A percentile compares a stretch with the other conserved stretches of the same genome.
Evolutionary conservation across 495 filamentous ascomycete species (phyloP).

Genomic region (Tirmania nivea): DNA sequence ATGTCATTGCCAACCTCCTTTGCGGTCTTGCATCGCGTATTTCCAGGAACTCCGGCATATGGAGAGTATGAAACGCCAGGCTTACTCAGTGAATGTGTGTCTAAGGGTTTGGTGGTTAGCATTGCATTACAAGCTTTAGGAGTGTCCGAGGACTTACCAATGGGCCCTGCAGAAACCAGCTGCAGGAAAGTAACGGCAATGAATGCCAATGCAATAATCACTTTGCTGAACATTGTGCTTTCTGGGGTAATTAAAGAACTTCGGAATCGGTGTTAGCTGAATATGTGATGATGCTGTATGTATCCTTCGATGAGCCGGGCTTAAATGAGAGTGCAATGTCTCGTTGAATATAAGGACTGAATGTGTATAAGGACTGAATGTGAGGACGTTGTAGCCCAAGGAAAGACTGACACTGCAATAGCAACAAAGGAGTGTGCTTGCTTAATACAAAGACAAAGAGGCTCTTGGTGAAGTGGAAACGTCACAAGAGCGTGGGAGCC

Average conservation of each 20-base stretch:
- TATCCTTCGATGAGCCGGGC: no score
- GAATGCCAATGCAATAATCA: background rate
- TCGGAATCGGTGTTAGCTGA: background rate
- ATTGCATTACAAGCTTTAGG: background rate
- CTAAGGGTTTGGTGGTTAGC: background rate
- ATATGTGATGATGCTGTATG: background rate
- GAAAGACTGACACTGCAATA: no score
- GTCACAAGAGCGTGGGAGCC: no score
- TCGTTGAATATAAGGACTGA: no score
- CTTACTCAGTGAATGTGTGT: slow-evolving; percentile 1
- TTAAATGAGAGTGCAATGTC: no score
- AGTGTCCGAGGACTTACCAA: background rate
- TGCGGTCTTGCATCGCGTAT: slow-evolving; percentile 36
- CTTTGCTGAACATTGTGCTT: background rate
- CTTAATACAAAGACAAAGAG: no score
- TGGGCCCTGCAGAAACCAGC: background rate
- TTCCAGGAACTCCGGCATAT: slow-evolving; percentile 34
- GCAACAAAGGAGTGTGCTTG: no score
- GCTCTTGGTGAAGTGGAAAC: no score
- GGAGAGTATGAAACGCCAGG: slow-evolving; percentile 53
- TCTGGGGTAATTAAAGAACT: no score
- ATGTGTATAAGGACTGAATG: no score
- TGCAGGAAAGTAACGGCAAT: background rate
- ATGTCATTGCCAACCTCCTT: slow-evolving; percentile 43
- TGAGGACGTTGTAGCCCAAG: no score